Percentiles rank a stretch among this genome's conserved stretches.
phyloP scores from a whole-genome alignment of 1,284 basidiomycete species.

The Gymnopus androsaceus region DNA sequence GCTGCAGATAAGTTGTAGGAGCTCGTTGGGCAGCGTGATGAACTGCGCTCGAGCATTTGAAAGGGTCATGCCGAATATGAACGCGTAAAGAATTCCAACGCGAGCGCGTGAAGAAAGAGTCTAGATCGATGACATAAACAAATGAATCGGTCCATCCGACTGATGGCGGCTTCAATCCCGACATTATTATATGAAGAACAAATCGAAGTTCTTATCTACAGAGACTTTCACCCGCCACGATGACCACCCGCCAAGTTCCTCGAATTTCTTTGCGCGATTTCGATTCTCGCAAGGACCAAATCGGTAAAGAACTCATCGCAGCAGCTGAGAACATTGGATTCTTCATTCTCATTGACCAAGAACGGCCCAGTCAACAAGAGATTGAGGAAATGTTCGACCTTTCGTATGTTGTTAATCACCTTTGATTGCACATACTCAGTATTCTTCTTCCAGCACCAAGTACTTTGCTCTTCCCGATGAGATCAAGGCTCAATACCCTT shows the following conservation, averaged over 20 bases:
- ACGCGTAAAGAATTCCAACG: too few relatives aligned
- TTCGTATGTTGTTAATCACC: not conserved
- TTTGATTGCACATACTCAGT: not conserved
- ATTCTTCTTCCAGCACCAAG: not conserved
- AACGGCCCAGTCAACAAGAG: not conserved
- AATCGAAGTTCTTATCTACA: too few relatives aligned
- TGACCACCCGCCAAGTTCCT: not conserved
- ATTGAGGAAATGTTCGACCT: not conserved
- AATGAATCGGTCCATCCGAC: too few relatives aligned
- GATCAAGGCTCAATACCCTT: not conserved
- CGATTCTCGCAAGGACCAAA: not conserved
- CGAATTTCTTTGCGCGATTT: constrained; percentile 1
- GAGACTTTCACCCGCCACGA: too few relatives aligned
- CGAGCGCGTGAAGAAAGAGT: too few relatives aligned
- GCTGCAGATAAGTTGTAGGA: too few relatives aligned
- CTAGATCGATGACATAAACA: too few relatives aligned
- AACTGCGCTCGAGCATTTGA: too few relatives aligned
- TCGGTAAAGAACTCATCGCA: not conserved
- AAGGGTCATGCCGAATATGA: too few relatives aligned
- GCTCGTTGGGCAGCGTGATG: too few relatives aligned
- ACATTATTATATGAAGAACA: too few relatives aligned
- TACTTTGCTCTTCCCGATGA: not conserved
- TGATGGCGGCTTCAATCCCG: too few relatives aligned
- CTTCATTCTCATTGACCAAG: not conserved
- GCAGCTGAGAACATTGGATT: not conserved